phyloP scores from a whole-genome alignment of 768 basidiomycete species.

The Termitomyces sp. region DNA sequence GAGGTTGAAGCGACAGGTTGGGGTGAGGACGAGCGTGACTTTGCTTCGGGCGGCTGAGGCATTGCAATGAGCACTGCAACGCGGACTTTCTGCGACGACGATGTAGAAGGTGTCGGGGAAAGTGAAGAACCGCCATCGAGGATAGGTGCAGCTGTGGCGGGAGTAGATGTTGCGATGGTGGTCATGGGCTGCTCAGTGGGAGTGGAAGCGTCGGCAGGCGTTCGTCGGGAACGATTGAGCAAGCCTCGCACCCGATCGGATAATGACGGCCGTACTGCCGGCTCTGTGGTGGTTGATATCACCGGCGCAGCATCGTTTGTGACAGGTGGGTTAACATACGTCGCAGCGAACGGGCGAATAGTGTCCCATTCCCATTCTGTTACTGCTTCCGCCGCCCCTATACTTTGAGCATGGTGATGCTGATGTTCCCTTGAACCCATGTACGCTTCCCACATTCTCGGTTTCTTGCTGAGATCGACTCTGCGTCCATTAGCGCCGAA shows the following conservation, averaged over 20 bases:
- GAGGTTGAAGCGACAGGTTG: constrained; percentile 6
- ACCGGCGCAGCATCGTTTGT: background rate
- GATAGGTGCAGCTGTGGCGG: background rate
- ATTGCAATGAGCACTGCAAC: constrained; percentile 33
- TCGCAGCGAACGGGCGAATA: constrained; percentile 30
- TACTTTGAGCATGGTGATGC: background rate
- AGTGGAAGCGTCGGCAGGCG: background rate
- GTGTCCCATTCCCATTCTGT: constrained; percentile 29
- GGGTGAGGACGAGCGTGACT: constrained; percentile 3
- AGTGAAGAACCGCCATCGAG: background rate
- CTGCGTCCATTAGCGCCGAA: constrained; percentile 14
- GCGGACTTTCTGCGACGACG: constrained; percentile 12
- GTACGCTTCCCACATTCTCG: constrained; percentile 45
- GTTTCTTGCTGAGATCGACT: constrained; percentile 43
- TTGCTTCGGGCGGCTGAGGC: constrained; percentile 20
- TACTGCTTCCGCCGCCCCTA: background rate
- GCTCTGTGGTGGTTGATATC: background rate
- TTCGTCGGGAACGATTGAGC: background rate
- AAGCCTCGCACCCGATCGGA: constrained; percentile 1
- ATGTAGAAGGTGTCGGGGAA: no score
- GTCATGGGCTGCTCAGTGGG: background rate
- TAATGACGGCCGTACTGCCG: background rate
- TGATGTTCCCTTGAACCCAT: constrained; percentile 20
- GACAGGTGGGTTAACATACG: constrained; percentile 18
- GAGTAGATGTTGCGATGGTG: background rate